These are phyloP conservation scores for Plantago major DNA, from an alignment of 257 asterid genomes.

Conservation along the genomic window DNA sequence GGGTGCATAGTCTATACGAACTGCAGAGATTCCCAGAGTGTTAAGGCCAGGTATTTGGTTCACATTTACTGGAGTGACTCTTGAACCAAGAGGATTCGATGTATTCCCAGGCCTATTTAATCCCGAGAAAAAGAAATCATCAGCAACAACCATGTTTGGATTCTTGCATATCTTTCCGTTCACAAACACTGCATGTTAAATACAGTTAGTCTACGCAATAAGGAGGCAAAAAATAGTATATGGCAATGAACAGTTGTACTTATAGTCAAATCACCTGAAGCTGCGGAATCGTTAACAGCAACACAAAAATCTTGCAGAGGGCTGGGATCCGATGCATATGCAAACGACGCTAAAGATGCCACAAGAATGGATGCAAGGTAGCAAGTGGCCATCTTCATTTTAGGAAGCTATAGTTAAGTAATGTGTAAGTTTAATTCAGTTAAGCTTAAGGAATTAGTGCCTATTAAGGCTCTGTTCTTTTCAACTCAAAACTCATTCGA, in stretches of 20 bases:
- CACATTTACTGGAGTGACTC: no score
- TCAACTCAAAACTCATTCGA: no score
- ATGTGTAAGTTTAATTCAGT: no score
- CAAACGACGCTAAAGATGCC: neutral
- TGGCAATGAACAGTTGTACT: neutral
- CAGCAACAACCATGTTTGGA: no score
- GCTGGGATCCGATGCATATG: slow-evolving; percentile 20
- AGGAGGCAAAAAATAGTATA: neutral
- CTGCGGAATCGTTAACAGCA: slow-evolving; percentile 19
- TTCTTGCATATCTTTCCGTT: no score
- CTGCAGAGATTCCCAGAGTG: slow-evolving; percentile 22
- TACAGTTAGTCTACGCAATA: neutral
- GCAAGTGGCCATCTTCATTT: slow-evolving; percentile 1
- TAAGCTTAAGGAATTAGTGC: no score
- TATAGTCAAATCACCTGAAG: slow-evolving; percentile 4
- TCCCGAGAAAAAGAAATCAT: no score
- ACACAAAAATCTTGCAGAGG: slow-evolving; percentile 33
- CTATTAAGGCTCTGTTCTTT: no score
- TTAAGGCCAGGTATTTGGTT: no score
- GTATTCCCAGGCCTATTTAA: no score
- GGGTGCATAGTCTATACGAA: slow-evolving; percentile 20
- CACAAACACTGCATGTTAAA: slow-evolving; percentile 20
- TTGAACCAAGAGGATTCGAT: no score
- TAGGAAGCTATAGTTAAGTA: neutral
- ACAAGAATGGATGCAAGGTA: neutral